phyloP scores from a whole-genome alignment of 129 eudicot species.

The Mikania micrantha region DNA sequence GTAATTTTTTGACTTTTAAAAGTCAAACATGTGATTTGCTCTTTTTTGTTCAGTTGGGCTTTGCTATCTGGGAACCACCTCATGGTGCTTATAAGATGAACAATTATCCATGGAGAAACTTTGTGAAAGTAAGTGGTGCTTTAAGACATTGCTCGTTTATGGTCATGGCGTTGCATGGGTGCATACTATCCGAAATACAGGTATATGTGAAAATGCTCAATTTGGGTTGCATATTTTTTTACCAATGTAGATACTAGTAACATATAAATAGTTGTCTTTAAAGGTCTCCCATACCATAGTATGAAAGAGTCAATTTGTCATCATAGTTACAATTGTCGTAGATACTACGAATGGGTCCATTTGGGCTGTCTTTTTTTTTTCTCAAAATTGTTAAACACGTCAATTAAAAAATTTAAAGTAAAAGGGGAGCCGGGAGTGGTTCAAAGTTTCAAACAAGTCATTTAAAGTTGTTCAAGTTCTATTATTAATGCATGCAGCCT shows the following conservation, averaged over 20 bases:
- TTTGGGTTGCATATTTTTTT: background rate
- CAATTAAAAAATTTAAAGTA: background rate
- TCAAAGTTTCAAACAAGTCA: background rate
- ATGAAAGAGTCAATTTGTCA: too few species aligned
- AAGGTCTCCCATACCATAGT: too few species aligned
- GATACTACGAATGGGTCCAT: background rate
- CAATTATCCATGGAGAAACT: slow-evolving; percentile 72
- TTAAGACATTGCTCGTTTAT: slow-evolving; percentile 84
- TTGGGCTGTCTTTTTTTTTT: background rate
- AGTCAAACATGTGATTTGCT: background rate
- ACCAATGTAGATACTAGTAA: background rate
- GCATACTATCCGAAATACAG: slow-evolving; percentile 93
- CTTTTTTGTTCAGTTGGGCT: slow-evolving; percentile 45
- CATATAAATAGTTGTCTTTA: background rate
- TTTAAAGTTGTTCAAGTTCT: background rate
- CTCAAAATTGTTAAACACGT: background rate
- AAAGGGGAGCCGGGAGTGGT: background rate
- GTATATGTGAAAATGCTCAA: slow-evolving; percentile 8
- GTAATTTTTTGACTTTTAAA: too few species aligned
- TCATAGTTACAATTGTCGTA: too few species aligned
- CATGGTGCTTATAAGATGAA: slow-evolving; percentile 76
- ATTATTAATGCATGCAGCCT: background rate
- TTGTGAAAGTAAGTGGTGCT: slow-evolving; percentile 79
- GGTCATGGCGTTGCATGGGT: slow-evolving; percentile 93
- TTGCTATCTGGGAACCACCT: slow-evolving; percentile 93